Percentiles rank a stretch among this genome's conserved stretches.
Conservation (phyloP, 2,329 filamentous ascomycete genomes). For the Alternaria sp. region DNA sequence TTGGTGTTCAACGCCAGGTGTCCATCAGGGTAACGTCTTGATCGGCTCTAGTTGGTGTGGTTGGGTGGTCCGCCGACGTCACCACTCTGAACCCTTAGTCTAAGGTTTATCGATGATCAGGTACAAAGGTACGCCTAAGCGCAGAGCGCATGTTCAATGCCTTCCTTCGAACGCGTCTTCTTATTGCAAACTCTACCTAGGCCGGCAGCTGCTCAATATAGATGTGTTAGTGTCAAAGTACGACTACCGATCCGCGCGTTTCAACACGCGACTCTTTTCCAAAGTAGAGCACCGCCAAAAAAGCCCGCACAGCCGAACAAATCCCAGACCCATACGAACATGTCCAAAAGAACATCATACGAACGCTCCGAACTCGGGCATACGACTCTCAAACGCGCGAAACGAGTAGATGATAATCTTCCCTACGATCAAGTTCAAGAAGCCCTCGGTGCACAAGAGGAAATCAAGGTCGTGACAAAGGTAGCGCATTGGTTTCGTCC, state of each 20-base stretch:
- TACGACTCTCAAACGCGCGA: conserved; percentile 57
- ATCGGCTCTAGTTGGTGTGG: conserved; percentile 24
- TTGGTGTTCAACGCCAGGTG: conserved; percentile 21
- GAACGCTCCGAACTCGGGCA: conserved; percentile 47
- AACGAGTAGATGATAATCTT: conserved; percentile 55
- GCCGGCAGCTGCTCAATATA: neutral
- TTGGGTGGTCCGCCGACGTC: conserved; percentile 28
- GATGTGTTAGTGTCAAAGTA: neutral
- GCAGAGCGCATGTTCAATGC: conserved; percentile 13
- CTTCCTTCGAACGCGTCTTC: conserved; percentile 5
- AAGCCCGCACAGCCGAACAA: conserved; percentile 2
- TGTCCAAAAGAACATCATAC: conserved; percentile 41
- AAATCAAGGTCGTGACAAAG: conserved; percentile 47
- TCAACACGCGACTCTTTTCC: conserved; percentile 18
- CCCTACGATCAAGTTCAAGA: conserved; percentile 53
- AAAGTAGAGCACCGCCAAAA: conserved; percentile 7
- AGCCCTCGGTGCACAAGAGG: conserved; percentile 49
- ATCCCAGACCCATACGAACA: neutral
- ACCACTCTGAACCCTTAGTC: conserved; percentile 23
- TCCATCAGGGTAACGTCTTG: conserved; percentile 26
- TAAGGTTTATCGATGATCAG: conserved; percentile 4
- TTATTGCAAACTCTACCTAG: neutral
- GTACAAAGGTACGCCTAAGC: conserved; percentile 12
- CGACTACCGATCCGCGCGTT: conserved; percentile 2
- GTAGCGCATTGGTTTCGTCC: conserved; percentile 60